Conservation (phyloP, 371 early-diverging fungal genomes). For the Mucor sp. region DNA sequence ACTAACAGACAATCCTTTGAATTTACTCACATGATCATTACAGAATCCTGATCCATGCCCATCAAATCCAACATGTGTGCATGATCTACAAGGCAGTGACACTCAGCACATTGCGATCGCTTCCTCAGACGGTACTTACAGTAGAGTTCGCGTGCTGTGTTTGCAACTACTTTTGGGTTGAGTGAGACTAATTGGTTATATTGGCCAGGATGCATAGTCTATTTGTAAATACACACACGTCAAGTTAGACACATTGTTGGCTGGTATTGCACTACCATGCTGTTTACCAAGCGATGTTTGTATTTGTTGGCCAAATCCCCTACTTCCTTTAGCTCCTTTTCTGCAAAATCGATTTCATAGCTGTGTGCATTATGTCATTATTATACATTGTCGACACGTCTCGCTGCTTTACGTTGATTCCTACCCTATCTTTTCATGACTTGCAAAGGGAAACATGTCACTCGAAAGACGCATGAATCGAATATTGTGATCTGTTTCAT, state of each 20-base stretch:
- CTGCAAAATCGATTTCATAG: slow-evolving; percentile 41
- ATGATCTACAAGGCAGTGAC: slow-evolving; percentile 27
- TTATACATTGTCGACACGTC: not conserved
- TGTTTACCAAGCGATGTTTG: slow-evolving; percentile 45
- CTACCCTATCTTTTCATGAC: slow-evolving; percentile 47
- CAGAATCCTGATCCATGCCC: slow-evolving; percentile 43
- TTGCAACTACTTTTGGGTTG: slow-evolving; percentile 35
- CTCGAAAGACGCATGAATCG: slow-evolving; percentile 53
- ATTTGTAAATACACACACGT: not conserved
- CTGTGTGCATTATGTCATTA: slow-evolving; percentile 8
- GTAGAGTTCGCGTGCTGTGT: slow-evolving; percentile 40
- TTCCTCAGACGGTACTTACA: slow-evolving; percentile 14
- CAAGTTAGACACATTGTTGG: not conserved
- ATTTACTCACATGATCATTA: slow-evolving; percentile 49
- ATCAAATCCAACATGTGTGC: slow-evolving; percentile 50
- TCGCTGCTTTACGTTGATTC: not conserved
- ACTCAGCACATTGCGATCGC: not conserved
- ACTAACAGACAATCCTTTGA: not conserved
- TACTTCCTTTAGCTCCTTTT: slow-evolving; percentile 28
- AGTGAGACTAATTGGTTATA: slow-evolving; percentile 52
- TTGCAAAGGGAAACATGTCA: slow-evolving; percentile 52
- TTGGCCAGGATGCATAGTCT: slow-evolving; percentile 57
- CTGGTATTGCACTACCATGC: not conserved
- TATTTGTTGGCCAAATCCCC: slow-evolving; percentile 43
- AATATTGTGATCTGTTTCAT: slow-evolving; percentile 30